A percentile compares a stretch with the other conserved stretches of the same genome.
phyloP scores from a whole-genome alignment of 345 rosid genomes.

The Citrus medica region DNA sequence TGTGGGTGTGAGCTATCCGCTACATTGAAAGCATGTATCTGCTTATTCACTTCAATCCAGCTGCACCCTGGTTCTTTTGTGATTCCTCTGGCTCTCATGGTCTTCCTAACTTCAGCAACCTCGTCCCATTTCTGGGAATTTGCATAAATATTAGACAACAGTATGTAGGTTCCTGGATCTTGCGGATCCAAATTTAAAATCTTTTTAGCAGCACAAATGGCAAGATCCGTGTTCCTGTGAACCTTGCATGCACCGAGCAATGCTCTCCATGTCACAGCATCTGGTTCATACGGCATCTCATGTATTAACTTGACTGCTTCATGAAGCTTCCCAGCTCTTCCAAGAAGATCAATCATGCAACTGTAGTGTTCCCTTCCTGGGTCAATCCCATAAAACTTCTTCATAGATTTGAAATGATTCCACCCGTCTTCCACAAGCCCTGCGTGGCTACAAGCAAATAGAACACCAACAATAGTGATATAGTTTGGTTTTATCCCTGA shows the following conservation, averaged over 20 bases:
- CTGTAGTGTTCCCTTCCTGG: conserved; percentile 72
- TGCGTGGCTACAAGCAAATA: conserved; percentile 79
- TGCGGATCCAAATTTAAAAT: conserved; percentile 51
- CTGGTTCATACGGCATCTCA: conserved; percentile 60
- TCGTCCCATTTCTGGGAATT: conserved; percentile 61
- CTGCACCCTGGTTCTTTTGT: conserved; percentile 72
- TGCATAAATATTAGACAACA: conserved; percentile 73
- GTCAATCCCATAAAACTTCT: conserved; percentile 49
- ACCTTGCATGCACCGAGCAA: conserved; percentile 66
- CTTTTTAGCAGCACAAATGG: conserved; percentile 55
- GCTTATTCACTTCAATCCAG: conserved; percentile 65
- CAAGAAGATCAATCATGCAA: conserved; percentile 77
- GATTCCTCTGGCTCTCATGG: conserved; percentile 47
- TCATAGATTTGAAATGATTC: conserved; percentile 61
- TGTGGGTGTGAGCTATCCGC: conserved; percentile 67
- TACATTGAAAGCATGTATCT: conserved; percentile 59
- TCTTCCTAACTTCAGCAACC: conserved; percentile 44
- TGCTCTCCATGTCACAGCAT: conserved; percentile 28
- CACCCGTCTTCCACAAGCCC: conserved; percentile 62
- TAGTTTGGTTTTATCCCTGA: conserved; percentile 55
- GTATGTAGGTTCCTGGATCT: conserved; percentile 61
- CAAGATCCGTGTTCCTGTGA: conserved; percentile 50
- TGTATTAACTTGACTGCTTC: conserved; percentile 56
- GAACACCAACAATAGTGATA: conserved; percentile 55
- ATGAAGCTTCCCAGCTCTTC: conserved; percentile 62